Evolutionary conservation across 352 stramenopile species (phyloP), one percentile per base, ranked within the genome.

Genomic region (Halophytophthora polymorphica): DNA sequence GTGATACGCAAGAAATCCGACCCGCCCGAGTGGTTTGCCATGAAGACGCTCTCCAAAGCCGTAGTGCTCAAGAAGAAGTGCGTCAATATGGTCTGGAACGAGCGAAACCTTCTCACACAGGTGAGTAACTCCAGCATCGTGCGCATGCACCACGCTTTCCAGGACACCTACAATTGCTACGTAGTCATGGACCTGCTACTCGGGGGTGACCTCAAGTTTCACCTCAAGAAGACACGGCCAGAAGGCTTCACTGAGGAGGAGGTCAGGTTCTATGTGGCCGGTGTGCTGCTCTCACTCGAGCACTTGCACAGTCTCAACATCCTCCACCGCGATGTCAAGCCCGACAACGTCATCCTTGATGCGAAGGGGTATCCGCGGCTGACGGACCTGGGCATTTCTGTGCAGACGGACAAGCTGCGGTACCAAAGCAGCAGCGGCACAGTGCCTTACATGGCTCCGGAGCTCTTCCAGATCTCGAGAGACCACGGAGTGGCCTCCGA

Each of bases 311-410:
- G 50, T 3, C 64, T 81, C 18, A 56, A 62, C 22, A 81, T 95
- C 45, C 53, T 95, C 18, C 83, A 93, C 54, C 79, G 83, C 7
- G 85, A 95, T 36, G 64, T 95, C 29, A 93, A 95, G 44, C 83
- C 81, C 13, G 85, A 92, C 46, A 95, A 95, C 49, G 72, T 95
- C 17, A 85, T 95, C 28, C 68, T 94, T 1, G 81, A 93, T 49
- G 73, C 84, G n/a, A 66, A 83, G 19, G 81, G 81, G 0, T 91
- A 88, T 41, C 76, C 82, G 18, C 68, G 76, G 8, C 50, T 93
- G 11, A 88, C 83, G 4, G 83, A 93, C 43, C 59, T 93, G 21
- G 81, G 83, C 29, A 77, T 92, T 25, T 86, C 76, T 0, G 71
- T 88, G n/a, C 66, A 83, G 37, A 72, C 53, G 0, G 48, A 65